Evolutionary conservation across 345 rosid genomes (phyloP), one percentile per base, ranked within the genome.

Genomic region (Brassica juncea): DNA sequence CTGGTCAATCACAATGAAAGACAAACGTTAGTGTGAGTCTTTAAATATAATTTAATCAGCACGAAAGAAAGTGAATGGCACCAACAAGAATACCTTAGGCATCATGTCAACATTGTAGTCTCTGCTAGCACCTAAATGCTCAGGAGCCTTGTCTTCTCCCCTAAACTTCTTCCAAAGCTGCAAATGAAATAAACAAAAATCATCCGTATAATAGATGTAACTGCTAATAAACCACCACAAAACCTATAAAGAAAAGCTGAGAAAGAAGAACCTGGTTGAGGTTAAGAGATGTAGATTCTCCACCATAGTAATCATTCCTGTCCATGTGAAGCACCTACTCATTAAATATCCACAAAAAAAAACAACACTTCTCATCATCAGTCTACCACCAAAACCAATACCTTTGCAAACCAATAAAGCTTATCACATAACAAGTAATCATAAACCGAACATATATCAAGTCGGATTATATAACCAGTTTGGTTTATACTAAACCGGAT

Each of bases 241-340:
- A 19, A 61, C 11, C 27, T 68, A 2, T 42, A 4, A n/a, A 28
- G 12, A 16, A 31, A 0, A 3, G 19, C 3, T 15, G 21, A 37
- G 47, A 63, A 10, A 25, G 19, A 68, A 47, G 52, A 80, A 94
- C 96, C 93, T 93, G 95, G 19, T 77, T 88, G 77, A 90, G 97
- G 81, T 91, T 89, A 68, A 93, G 90, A 34, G 97, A 93, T 12
- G 93, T 83, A 8, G 93, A 93, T 58, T 83, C 98, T 68, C 94
- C 98, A 68, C 96, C 94, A 79, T 94, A 91, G 75, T 91, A 91
- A 81, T 92, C 97, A 83, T 91, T 93, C 72, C 89, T 87, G 49
- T 93, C 92, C 95, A 93, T 93, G 72, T 91, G 91, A 85, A 92
- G 77, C 5, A 91, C 97, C 95, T 91, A 82, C 37, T 23, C 66